Evolutionary conservation across 2,329 filamentous ascomycete genomes (phyloP).

Genomic region (Diplodia mutila): DNA sequence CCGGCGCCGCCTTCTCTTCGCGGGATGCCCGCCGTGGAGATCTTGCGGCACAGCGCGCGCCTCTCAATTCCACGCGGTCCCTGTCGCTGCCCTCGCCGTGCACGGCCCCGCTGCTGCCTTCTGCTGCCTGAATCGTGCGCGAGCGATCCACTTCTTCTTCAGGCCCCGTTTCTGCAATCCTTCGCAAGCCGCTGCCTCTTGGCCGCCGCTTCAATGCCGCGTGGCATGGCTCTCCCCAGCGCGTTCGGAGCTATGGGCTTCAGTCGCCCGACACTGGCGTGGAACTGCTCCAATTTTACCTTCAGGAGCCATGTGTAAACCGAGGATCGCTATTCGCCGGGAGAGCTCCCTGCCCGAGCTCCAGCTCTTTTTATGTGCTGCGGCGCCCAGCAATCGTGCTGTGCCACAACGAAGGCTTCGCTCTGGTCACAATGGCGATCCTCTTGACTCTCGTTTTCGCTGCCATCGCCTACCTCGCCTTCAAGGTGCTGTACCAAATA

Average conservation of each 20-base stretch:
- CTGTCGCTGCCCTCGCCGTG: not conserved
- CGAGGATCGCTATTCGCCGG: slow-evolving; percentile 13
- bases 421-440: slow-evolving; percentile 17
- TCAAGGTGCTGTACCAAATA: slow-evolving; percentile 40
- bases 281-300: slow-evolving; percentile 12
- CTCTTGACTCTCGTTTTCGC: slow-evolving; percentile 25
- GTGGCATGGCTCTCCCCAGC: not conserved
- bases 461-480: slow-evolving; percentile 25
- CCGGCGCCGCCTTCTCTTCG: not conserved
- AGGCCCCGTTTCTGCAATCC: slow-evolving; percentile 6
- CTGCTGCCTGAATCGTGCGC: slow-evolving; percentile 13
- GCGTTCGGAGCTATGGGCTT: slow-evolving; percentile 14
- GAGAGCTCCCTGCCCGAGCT: slow-evolving; percentile 1
- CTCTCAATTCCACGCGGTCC: not conserved
- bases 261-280: slow-evolving; percentile 10
- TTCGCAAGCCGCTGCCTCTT: not conserved
- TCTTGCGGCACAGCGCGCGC: not conserved
- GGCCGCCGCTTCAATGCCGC: not conserved
- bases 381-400: not conserved
- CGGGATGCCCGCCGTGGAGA: not conserved
- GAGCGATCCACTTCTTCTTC: slow-evolving; percentile 17
- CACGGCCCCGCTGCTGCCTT: not conserved
- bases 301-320: slow-evolving; percentile 10
- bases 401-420: slow-evolving; percentile 3
- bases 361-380: slow-evolving; percentile 11